Base-by-base conservation (phyloP, 495 filamentous ascomycete genomes). In the Trichoderma erinaceum region DNA sequence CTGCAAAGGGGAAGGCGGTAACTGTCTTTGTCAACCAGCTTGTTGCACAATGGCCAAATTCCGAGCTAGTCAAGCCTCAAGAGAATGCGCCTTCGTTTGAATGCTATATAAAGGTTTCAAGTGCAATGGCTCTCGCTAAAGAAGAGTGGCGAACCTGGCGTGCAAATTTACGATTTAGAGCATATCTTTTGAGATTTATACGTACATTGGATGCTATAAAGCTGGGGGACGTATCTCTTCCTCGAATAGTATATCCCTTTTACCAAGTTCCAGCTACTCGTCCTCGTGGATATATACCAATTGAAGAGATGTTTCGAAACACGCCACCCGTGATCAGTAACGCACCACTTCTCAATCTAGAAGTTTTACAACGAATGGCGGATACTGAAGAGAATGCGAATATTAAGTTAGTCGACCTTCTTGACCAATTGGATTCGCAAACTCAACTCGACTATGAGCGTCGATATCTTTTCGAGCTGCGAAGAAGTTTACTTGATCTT, bases 21-120 rank as follows among this genome's bases (percentile, higher is more conserved):
- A n/a, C 8, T 13, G 16, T 18, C 15, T 29, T 48, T 11, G 12
- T 50, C 13, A 23, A 44, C 16, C 4, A 43, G 5, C 64, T 66
- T 29, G 18, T 27, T 12, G 25, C 5, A 21, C 64, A 66, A 66
- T 66, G 64, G 64, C 64, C 64, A 8, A 46, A 16, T 27, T 8
- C 16, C 0, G 16, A 12, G 5, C 35, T 27, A 18, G 6, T 64
- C 3, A 15, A 0, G 16, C 29, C 32, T 4, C 63, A 38, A 0
- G 12, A 38, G 25, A 0, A 5, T 64, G 4, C 2, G 18, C 13
- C 27, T 11, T n/a, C n/a, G n/a, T 38, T 7, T 10, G n/a, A 41
- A 10, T 3, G 29, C 8, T 64, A 64, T 13, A 66, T 48, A 21
- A 29, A 43, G 18, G 25, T 50, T 12, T 32, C 15, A 16, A 16